Evolutionary conservation across 1,284 basidiomycete species (phyloP).

Genomic region (Stygiomarasmius scandens): DNA sequence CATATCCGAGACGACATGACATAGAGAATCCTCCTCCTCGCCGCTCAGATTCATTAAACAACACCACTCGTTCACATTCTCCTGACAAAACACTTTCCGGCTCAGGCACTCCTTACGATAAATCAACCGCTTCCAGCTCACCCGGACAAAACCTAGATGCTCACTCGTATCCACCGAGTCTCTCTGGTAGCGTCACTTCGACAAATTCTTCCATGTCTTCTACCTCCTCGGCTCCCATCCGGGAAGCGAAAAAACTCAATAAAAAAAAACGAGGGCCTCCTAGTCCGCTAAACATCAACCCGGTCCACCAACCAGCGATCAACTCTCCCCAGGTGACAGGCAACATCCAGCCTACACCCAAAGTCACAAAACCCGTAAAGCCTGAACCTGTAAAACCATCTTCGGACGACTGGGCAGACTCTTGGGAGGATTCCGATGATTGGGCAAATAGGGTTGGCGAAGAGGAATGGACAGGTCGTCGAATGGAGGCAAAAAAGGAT

Average conservation of each 20-base stretch:
- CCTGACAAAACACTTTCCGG: conserved; percentile 32
- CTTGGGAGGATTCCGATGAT: conserved; percentile 8
- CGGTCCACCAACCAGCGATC: conserved; percentile 32
- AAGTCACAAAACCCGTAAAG: conserved; percentile 22
- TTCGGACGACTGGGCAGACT: conserved; percentile 7
- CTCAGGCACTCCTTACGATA: conserved; percentile 33
- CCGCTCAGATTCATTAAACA: conserved; percentile 37
- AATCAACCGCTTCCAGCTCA: conserved; percentile 33
- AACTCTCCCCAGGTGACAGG: conserved; percentile 28
- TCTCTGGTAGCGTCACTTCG: conserved; percentile 43
- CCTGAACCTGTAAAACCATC: conserved; percentile 12
- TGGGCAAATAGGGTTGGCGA: background rate
- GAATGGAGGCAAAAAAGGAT: background rate
- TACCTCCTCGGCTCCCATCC: conserved; percentile 28
- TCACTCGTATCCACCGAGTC: conserved; percentile 67
- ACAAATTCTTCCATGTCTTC: conserved; percentile 22
- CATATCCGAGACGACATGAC: conserved; percentile 38
- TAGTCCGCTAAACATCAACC: conserved; percentile 41
- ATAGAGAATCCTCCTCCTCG: conserved; percentile 44
- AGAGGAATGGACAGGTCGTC: conserved; percentile 2
- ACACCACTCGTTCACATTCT: conserved; percentile 27
- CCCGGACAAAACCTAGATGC: conserved; percentile 31
- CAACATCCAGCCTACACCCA: conserved; percentile 12
- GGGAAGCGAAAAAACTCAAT: conserved; percentile 36
- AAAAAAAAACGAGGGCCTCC: conserved; percentile 44